phyloP scores from a whole-genome alignment of 345 rosid species.

The Limnanthes douglasii region DNA sequence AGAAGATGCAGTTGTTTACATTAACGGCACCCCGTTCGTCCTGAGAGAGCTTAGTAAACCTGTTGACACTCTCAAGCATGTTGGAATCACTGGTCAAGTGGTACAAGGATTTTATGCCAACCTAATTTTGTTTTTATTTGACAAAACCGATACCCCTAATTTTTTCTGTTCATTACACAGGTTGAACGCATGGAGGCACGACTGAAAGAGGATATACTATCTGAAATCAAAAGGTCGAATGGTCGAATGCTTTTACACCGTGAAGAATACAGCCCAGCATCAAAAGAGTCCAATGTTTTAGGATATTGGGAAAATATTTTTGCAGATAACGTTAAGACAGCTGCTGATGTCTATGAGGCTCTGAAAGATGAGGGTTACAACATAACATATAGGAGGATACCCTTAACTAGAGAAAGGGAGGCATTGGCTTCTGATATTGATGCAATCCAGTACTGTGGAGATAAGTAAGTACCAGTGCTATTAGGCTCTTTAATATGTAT shows the following conservation, averaged over 20 bases:
- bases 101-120: conserved; percentile 21
- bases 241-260: conserved; percentile 91
- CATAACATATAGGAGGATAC: conserved; percentile 63
- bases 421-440: conserved; percentile 84
- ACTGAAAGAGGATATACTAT: conserved; percentile 75
- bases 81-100: conserved; percentile 80
- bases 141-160: neutral
- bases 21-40: conserved; percentile 83
- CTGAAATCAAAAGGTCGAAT: conserved; percentile 56
- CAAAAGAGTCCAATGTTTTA: conserved; percentile 59
- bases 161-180: conserved; percentile 22
- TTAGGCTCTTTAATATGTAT: too few relatives aligned
- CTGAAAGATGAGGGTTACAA: conserved; percentile 56
- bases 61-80: conserved; percentile 86
- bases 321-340: conserved; percentile 71
- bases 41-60: conserved; percentile 86
- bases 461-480: conserved; percentile 44
- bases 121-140: neutral
- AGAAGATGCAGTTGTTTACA: conserved; percentile 95
- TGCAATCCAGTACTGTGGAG: conserved; percentile 56
- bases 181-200: conserved; percentile 84
- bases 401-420: conserved; percentile 88
- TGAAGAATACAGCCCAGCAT: conserved; percentile 65
- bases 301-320: conserved; percentile 94
- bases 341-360: conserved; percentile 81